phyloP scores from a whole-genome alignment of 495 filamentous ascomycete species.

The Acidomyces sp. region DNA sequence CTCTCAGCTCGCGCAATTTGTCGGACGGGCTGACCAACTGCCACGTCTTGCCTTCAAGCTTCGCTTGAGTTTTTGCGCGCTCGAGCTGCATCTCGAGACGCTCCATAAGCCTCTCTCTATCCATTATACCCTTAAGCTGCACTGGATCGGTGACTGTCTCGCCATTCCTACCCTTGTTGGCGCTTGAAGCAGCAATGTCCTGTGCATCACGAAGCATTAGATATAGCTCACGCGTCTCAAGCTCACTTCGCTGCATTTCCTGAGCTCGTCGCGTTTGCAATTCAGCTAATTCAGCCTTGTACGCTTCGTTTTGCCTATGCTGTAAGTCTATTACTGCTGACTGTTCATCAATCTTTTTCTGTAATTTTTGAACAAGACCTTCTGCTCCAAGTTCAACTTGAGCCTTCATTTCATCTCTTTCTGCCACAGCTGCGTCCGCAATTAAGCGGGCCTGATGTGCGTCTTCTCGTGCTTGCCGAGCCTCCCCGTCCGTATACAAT shows the following conservation, averaged over 20 bases:
- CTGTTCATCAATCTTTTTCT: slow-evolving; percentile 88
- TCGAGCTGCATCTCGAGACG: slow-evolving; percentile 89
- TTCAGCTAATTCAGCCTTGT: slow-evolving; percentile 81
- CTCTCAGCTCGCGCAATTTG: slow-evolving; percentile 76
- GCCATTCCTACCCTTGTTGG: slow-evolving; percentile 48
- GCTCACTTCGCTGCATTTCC: slow-evolving; percentile 85
- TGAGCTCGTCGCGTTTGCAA: slow-evolving; percentile 75
- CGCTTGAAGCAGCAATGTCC: slow-evolving; percentile 60
- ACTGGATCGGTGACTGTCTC: slow-evolving; percentile 47
- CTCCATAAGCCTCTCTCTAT: slow-evolving; percentile 82
- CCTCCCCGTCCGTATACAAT: slow-evolving; percentile 91
- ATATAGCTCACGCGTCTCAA: slow-evolving; percentile 92
- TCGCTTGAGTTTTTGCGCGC: slow-evolving; percentile 93
- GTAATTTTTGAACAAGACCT: slow-evolving; percentile 81
- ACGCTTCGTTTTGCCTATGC: slow-evolving; percentile 64
- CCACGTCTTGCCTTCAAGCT: slow-evolving; percentile 92
- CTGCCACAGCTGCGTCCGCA: slow-evolving; percentile 87
- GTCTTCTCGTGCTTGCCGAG: slow-evolving; percentile 80
- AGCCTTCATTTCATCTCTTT: slow-evolving; percentile 91
- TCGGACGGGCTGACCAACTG: slow-evolving; percentile 74
- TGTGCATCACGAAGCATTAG: slow-evolving; percentile 97
- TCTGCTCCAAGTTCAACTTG: slow-evolving; percentile 87
- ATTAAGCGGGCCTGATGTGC: slow-evolving; percentile 77
- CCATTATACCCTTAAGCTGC: slow-evolving; percentile 82
- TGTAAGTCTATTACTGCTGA: slow-evolving; percentile 79